phyloP scores from a whole-genome alignment of 306 rosid genomes.

The Citrullus colocynthis region DNA sequence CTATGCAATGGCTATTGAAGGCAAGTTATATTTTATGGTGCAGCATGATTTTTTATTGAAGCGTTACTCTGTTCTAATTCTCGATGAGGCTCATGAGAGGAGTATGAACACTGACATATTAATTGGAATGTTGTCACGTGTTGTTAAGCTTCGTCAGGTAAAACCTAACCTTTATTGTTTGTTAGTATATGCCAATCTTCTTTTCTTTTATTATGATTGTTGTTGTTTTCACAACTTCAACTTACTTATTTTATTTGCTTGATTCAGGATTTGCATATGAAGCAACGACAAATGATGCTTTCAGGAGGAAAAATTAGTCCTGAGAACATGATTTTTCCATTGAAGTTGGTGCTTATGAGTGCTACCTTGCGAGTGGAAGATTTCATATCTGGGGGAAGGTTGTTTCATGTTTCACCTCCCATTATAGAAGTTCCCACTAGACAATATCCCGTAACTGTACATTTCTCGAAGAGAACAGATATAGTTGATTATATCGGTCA shows the following conservation, averaged over 20 bases:
- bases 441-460: conserved; percentile 64
- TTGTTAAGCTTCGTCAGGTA: conserved; percentile 56
- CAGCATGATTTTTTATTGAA: conserved; percentile 75
- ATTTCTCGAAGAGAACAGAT: conserved; percentile 77
- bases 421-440: conserved; percentile 71
- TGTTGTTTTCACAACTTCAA: conserved; percentile 8
- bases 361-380: conserved; percentile 89
- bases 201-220: neutral
- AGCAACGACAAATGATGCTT: conserved; percentile 29
- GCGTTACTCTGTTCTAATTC: conserved; percentile 68
- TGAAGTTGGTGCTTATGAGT: conserved; percentile 92
- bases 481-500: conserved; percentile 54
- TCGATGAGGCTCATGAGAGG: conserved; percentile 97
- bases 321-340: conserved; percentile 45
- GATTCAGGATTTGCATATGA: conserved; percentile 33
- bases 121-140: conserved; percentile 87
- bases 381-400: conserved; percentile 44
- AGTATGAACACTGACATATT: conserved; percentile 94
- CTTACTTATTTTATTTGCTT: neutral
- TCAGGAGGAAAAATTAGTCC: conserved; percentile 45
- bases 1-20: neutral
- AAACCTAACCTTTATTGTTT: conserved; percentile 2
- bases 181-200: neutral
- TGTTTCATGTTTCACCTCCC: conserved; percentile 59
- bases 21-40: conserved; percentile 10